These are phyloP conservation scores for Lachancea cidri DNA, from an alignment of 805 yeast species.

Conservation along the genomic window DNA sequence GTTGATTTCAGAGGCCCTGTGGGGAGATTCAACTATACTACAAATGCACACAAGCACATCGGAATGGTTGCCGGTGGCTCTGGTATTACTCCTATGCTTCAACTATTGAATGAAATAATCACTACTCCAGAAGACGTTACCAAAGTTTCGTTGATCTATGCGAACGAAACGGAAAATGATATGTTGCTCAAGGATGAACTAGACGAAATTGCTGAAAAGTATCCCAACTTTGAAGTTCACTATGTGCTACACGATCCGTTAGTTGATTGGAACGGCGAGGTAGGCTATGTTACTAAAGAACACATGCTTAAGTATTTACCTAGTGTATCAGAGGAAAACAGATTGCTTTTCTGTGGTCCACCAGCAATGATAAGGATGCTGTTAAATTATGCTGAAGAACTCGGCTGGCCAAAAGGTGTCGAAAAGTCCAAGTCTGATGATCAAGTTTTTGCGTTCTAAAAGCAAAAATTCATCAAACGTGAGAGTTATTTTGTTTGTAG, in stretches of 20 bases:
- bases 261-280: constrained; percentile 48
- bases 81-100: constrained; percentile 86
- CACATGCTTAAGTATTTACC: constrained; percentile 53
- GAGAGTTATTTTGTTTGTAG: background rate
- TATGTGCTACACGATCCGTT: constrained; percentile 54
- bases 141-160: constrained; percentile 56
- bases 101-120: constrained; percentile 64
- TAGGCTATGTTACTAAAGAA: constrained; percentile 58
- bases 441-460: constrained; percentile 53
- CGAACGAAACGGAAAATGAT: constrained; percentile 73
- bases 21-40: constrained; percentile 59
- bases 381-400: constrained; percentile 44
- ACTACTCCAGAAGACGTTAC: constrained; percentile 66
- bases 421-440: constrained; percentile 45
- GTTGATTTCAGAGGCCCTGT: constrained; percentile 77
- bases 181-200: constrained; percentile 66
- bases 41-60: constrained; percentile 57
- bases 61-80: constrained; percentile 81
- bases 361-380: constrained; percentile 57
- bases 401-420: constrained; percentile 52
- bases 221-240: constrained; percentile 56
- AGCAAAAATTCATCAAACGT: background rate
- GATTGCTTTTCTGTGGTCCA: constrained; percentile 72
- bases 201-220: constrained; percentile 59
- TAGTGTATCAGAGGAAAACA: constrained; percentile 40